Conservation (phyloP, 1,284 basidiomycete genomes). For the Rhodotorula sp. region DNA sequence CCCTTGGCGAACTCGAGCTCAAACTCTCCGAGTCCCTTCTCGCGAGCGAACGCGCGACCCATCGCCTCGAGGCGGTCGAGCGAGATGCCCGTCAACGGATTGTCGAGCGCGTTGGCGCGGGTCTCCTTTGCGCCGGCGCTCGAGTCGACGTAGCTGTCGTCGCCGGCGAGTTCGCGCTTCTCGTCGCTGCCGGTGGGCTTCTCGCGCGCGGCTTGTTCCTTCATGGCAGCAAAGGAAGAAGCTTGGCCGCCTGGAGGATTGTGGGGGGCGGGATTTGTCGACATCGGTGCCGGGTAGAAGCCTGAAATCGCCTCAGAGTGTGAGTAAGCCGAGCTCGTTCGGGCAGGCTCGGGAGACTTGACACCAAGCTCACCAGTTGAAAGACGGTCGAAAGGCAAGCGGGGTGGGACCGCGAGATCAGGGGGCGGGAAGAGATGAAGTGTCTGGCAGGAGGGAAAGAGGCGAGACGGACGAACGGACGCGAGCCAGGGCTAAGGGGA, state of each 20-base stretch:
- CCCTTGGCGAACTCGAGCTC: slow-evolving; percentile 33
- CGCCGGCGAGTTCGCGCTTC: slow-evolving; percentile 26
- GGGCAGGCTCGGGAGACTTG: no score
- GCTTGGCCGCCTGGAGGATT: neutral
- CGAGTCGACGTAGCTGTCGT: slow-evolving; percentile 15
- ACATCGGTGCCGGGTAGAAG: neutral
- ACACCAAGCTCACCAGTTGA: no score
- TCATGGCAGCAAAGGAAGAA: slow-evolving; percentile 6
- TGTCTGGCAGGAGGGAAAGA: no score
- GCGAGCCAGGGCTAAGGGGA: no score
- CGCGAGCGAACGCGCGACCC: slow-evolving; percentile 39
- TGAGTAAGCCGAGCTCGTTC: no score
- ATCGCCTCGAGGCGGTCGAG: slow-evolving; percentile 37
- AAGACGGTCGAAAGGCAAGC: no score
- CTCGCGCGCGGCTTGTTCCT: slow-evolving; percentile 10
- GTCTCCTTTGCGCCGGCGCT: neutral
- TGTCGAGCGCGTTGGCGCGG: slow-evolving; percentile 26
- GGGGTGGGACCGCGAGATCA: no score
- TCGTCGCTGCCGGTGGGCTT: slow-evolving; percentile 18
- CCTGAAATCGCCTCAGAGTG: neutral
- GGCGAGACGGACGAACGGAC: no score
- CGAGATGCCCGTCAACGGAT: slow-evolving; percentile 40
- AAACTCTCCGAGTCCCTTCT: slow-evolving; percentile 32
- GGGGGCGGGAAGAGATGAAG: no score
- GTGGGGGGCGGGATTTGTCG: neutral